Evolutionary conservation across 1,139 yeast species (phyloP).

Genomic region (Yamadazyma atlantica): DNA sequence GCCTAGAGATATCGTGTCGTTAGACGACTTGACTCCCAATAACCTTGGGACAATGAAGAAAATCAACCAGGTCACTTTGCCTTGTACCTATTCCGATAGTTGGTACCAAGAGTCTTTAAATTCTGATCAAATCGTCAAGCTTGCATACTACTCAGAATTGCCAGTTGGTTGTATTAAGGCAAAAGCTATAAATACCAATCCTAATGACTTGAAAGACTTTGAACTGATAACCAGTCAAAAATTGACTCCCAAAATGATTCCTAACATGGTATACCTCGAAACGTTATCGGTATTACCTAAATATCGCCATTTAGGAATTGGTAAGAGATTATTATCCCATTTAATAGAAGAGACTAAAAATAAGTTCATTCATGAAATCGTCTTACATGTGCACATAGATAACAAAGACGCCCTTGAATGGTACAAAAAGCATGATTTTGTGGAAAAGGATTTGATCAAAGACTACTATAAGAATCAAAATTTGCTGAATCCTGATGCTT

Average conservation of each 20-base stretch:
- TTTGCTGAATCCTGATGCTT: slow-evolving; percentile 47
- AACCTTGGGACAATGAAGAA: slow-evolving; percentile 54
- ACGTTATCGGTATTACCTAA: slow-evolving; percentile 63
- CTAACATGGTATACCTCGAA: slow-evolving; percentile 61
- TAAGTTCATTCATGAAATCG: slow-evolving; percentile 54
- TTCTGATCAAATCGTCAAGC: slow-evolving; percentile 31
- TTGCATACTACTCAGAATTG: slow-evolving; percentile 60
- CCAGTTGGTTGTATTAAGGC: slow-evolving; percentile 75
- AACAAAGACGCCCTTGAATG: slow-evolving; percentile 50
- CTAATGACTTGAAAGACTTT: slow-evolving; percentile 21
- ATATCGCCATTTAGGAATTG: slow-evolving; percentile 63
- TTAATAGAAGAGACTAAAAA: slow-evolving; percentile 53
- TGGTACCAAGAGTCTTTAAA: slow-evolving; percentile 46
- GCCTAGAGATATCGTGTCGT: slow-evolving; percentile 39
- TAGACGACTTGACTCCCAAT: slow-evolving; percentile 57
- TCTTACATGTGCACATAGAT: slow-evolving; percentile 58
- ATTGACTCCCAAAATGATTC: slow-evolving; percentile 34
- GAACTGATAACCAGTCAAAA: slow-evolving; percentile 23
- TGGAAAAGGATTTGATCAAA: slow-evolving; percentile 32
- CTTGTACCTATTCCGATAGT: slow-evolving; percentile 40
- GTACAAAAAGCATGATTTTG: slow-evolving; percentile 58
- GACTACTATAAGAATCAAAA: slow-evolving; percentile 55
- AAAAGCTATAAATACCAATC: slow-evolving; percentile 35
- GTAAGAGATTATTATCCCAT: slow-evolving; percentile 54
- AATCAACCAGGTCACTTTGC: slow-evolving; percentile 45